Percentiles rank a stretch among this genome's conserved stretches.
Evolutionary conservation across 202 grass and related monocot genomes (phyloP).

Genomic region (Hordeum pubiflorum): DNA sequence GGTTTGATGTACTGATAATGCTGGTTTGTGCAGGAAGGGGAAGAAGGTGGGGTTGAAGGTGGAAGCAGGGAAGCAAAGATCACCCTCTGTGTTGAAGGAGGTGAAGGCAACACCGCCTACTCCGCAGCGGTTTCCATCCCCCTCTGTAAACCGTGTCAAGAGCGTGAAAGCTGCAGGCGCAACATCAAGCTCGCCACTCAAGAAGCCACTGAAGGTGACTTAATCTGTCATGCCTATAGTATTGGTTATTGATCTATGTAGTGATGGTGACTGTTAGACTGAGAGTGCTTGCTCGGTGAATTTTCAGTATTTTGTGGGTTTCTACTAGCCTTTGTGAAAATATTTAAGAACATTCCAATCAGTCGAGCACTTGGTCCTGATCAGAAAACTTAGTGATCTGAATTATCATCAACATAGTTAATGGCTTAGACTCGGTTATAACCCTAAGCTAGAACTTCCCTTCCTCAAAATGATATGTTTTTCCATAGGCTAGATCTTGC

Average conservation of each 20-base stretch:
- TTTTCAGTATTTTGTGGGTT: not conserved
- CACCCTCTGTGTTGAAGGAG: constrained; percentile 57
- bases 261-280: not conserved
- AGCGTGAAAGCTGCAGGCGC: constrained; percentile 46
- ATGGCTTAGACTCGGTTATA: not conserved
- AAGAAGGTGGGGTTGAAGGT: constrained; percentile 41
- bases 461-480: not conserved
- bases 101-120: constrained; percentile 76
- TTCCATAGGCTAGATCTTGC: not conserved
- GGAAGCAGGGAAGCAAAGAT: constrained; percentile 46
- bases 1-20: not conserved
- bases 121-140: constrained; percentile 71
- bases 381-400: not conserved
- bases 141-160: constrained; percentile 37
- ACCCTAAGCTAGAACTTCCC: not conserved
- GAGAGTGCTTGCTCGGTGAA: not conserved
- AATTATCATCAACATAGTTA: constrained; percentile 9
- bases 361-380: not conserved
- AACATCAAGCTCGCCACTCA: constrained; percentile 45
- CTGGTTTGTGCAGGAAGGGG: constrained; percentile 37
- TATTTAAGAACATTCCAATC: not conserved
- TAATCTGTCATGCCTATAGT: constrained; percentile 2
- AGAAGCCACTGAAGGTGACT: constrained; percentile 55
- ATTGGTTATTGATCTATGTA: not conserved
- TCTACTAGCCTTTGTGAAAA: not conserved